These are phyloP conservation scores for Glarea lozoyensis DNA, from an alignment of 495 filamentous ascomycete genomes.

Conservation along the genomic window DNA sequence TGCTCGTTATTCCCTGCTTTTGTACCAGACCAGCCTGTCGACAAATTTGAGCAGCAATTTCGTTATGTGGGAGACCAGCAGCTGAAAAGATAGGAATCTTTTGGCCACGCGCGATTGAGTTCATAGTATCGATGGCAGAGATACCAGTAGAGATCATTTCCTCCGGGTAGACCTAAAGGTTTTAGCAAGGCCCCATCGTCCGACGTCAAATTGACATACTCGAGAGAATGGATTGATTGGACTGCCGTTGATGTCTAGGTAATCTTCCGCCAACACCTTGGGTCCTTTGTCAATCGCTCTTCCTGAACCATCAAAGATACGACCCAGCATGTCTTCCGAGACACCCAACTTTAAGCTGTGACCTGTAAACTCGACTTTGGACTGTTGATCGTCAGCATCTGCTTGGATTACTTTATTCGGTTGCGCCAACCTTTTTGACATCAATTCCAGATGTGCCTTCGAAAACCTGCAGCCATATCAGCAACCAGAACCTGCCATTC, in stretches of 20 bases:
- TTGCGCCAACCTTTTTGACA: slow-evolving; percentile 93
- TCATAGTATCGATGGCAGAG: slow-evolving; percentile 99
- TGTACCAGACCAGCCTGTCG: slow-evolving; percentile 90
- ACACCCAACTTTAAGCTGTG: slow-evolving; percentile 97
- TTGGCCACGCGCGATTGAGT: slow-evolving; percentile 98
- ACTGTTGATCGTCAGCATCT: slow-evolving; percentile 37
- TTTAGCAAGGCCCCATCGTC: slow-evolving; percentile 14
- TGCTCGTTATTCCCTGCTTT: slow-evolving; percentile 65
- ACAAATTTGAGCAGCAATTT: slow-evolving; percentile 97
- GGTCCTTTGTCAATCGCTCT: slow-evolving; percentile 97
- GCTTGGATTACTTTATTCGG: neutral
- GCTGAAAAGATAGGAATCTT: slow-evolving; percentile 99
- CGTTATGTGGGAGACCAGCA: slow-evolving; percentile 95
- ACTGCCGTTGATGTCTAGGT: slow-evolving; percentile 97
- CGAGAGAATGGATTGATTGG: slow-evolving; percentile 98
- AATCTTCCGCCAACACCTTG: slow-evolving; percentile 96
- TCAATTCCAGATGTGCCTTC: slow-evolving; percentile 96
- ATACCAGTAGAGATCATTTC: slow-evolving; percentile 99
- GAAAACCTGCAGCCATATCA: slow-evolving; percentile 60
- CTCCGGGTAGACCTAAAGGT: slow-evolving; percentile 83
- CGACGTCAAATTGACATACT: slow-evolving; percentile 40
- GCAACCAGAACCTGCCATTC: neutral
- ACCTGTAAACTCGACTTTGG: slow-evolving; percentile 93
- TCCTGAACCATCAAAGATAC: slow-evolving; percentile 97
- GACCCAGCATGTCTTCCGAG: slow-evolving; percentile 98